phyloP scores from a whole-genome alignment of 169 alveolate genomes.

The Plasmodium yoelii region DNA sequence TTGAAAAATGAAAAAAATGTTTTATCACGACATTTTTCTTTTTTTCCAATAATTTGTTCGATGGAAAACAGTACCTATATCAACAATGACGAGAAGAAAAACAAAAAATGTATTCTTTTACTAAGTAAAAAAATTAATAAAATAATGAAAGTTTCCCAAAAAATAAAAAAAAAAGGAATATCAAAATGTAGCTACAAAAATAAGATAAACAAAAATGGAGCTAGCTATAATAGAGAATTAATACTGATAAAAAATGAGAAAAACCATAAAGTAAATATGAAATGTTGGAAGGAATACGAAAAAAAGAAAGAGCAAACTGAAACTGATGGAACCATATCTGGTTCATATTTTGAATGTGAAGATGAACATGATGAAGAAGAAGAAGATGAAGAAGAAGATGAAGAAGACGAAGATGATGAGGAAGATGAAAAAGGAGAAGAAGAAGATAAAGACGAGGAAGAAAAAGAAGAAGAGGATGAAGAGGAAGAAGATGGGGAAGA shows the following conservation, averaged over 20 bases:
- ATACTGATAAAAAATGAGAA: no score
- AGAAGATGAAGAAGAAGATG: constrained; percentile 4
- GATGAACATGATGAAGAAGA: constrained; percentile 21
- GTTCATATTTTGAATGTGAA: constrained; percentile 41
- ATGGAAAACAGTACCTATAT: no score
- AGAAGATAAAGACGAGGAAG: constrained; percentile 6
- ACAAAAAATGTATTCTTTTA: no score
- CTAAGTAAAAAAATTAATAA: no score
- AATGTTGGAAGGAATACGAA: constrained; percentile 14
- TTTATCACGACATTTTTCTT: no score
- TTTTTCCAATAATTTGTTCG: no score
- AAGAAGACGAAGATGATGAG: constrained; percentile 1
- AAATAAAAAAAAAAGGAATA: no score
- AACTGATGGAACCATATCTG: constrained; percentile 3
- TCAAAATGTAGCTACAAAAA: constrained; percentile 5
- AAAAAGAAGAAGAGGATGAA: constrained; percentile 8
- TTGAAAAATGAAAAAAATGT: no score
- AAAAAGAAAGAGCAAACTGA: constrained; percentile 13
- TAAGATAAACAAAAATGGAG: background rate
- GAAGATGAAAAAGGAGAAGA: background rate
- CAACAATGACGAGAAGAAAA: no score
- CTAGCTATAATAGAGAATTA: no score
- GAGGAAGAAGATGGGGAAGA: constrained; percentile 17
- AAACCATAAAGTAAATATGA: background rate
- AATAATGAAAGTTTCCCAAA: no score